Evolutionary conservation across 257 asterid genomes (phyloP).

Genomic region (Eucommia ulmoides): DNA sequence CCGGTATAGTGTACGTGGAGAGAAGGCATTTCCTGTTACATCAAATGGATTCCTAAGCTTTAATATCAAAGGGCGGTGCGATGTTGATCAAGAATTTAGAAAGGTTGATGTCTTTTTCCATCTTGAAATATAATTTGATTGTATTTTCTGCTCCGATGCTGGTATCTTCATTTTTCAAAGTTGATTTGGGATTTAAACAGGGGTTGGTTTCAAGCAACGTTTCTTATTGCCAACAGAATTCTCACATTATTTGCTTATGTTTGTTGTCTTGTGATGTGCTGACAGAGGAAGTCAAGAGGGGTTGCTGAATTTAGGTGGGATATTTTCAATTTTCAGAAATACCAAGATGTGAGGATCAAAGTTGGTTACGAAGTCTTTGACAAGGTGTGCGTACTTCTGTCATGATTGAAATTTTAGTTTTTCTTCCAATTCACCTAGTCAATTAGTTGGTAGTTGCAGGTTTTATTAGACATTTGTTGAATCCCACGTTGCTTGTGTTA

Average conservation of each 20-base stretch:
- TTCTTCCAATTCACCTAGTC: no score
- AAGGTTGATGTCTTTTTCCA: slow-evolving; percentile 31
- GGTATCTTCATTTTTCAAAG: not conserved
- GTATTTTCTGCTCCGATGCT: not conserved
- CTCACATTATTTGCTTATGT: no score
- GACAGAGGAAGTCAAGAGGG: slow-evolving; percentile 50
- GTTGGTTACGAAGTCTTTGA: slow-evolving; percentile 62
- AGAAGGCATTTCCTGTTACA: slow-evolving; percentile 57
- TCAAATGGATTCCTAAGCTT: slow-evolving; percentile 37
- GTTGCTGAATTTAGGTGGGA: slow-evolving; percentile 70
- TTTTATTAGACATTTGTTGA: no score
- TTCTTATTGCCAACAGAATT: no score
- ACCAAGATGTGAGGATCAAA: slow-evolving; percentile 73
- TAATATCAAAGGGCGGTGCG: slow-evolving; percentile 54
- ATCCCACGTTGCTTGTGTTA: no score
- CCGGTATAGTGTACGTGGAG: slow-evolving; percentile 47
- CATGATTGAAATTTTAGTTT: no score
- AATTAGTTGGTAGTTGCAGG: no score
- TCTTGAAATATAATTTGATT: no score
- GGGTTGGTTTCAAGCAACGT: no score
- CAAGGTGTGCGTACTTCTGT: no score
- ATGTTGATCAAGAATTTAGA: slow-evolving; percentile 43
- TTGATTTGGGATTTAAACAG: no score
- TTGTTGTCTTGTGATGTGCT: not conserved
- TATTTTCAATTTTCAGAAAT: slow-evolving; percentile 46